Percentiles rank a stretch among this genome's conserved stretches.
Evolutionary conservation across 2,329 filamentous ascomycete genomes (phyloP).

Genomic region (Leptographium galeiforme): DNA sequence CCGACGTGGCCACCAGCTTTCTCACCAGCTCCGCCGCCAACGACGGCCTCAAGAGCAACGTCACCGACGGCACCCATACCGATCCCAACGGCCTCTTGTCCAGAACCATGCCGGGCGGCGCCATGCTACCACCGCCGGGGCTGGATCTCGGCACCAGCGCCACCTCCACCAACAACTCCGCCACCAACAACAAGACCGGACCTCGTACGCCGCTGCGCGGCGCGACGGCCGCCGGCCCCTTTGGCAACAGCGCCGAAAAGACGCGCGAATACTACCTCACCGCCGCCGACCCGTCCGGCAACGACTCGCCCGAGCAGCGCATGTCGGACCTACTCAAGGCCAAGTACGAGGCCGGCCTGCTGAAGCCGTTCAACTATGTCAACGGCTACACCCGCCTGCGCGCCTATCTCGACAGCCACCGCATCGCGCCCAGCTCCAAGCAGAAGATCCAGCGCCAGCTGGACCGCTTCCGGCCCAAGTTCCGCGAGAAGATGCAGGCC

Average conservation of each 20-base stretch:
- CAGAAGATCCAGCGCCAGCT: slow-evolving; percentile 87
- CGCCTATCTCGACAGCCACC: slow-evolving; percentile 78
- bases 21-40: slow-evolving; percentile 23
- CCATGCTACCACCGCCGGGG: slow-evolving; percentile 41
- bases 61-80: slow-evolving; percentile 18
- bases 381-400: slow-evolving; percentile 86
- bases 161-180: background rate
- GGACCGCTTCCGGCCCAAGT: slow-evolving; percentile 87
- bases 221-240: background rate
- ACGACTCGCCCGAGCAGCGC: slow-evolving; percentile 75
- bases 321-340: slow-evolving; percentile 91
- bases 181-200: background rate
- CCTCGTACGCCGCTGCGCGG: background rate
- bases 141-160: background rate
- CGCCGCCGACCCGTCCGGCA: slow-evolving; percentile 82
- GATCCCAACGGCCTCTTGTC: background rate
- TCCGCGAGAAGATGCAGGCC: slow-evolving; percentile 83
- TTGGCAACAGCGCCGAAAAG: slow-evolving; percentile 42
- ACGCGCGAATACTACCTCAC: slow-evolving; percentile 91
- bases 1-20: slow-evolving; percentile 36
- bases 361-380: slow-evolving; percentile 97
- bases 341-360: slow-evolving; percentile 87
- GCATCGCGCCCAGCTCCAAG: slow-evolving; percentile 63
- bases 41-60: background rate
- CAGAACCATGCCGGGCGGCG: slow-evolving; percentile 22